phyloP scores from a whole-genome alignment of 306 rosid species.

The Ammopiptanthus mongolicus region DNA sequence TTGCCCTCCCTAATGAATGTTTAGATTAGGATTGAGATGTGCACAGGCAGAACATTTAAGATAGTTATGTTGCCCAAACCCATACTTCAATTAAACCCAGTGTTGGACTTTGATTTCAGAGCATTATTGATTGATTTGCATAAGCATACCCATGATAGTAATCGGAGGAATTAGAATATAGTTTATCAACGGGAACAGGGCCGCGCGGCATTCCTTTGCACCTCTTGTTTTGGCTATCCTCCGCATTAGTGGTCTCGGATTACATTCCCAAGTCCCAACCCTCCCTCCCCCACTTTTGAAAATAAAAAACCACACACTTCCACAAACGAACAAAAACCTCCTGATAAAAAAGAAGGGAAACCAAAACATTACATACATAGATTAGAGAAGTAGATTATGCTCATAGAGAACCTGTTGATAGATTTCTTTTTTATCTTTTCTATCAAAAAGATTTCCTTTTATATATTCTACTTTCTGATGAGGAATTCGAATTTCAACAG shows the following conservation, averaged over 20 bases:
- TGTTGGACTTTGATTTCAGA: neutral
- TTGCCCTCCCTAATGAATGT: neutral
- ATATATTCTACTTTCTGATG: slow-evolving; percentile 5
- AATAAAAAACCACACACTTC: neutral
- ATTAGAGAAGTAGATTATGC: neutral
- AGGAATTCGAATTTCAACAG: slow-evolving; percentile 36
- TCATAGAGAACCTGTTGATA: neutral
- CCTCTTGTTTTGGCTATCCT: neutral
- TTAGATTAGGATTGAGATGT: neutral
- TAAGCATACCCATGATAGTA: neutral
- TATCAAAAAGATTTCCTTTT: neutral
- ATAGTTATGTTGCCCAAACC: neutral
- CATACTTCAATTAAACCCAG: neutral
- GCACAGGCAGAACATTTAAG: neutral
- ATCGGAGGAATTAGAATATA: neutral
- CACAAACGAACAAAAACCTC: neutral
- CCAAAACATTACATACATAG: neutral
- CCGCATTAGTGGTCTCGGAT: neutral
- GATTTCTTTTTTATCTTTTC: neutral
- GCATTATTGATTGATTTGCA: neutral
- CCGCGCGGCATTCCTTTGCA: neutral
- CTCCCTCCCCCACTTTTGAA: neutral
- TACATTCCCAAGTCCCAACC: neutral
- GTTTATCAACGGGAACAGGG: neutral
- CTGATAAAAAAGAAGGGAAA: neutral